Conservation (phyloP, 352 stramenopile species). For the Globisporangium ultimum region DNA sequence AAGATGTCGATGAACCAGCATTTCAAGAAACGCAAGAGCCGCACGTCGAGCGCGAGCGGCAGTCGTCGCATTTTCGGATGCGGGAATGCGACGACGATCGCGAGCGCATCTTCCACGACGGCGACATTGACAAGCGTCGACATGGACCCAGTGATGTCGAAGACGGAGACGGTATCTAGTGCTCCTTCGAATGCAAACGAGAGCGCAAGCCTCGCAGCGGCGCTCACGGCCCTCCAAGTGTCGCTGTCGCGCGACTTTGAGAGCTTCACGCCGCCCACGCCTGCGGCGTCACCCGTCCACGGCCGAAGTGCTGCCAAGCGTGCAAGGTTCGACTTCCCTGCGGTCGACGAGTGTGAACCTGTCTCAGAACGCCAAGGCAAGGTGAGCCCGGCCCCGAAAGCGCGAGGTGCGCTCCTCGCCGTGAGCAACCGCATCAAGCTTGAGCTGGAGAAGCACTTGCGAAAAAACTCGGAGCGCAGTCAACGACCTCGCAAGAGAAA, state of each 20-base stretch:
- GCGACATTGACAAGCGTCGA: neutral
- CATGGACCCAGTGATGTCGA: constrained; percentile 2
- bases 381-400: constrained; percentile 32
- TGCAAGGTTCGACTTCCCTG: constrained; percentile 48
- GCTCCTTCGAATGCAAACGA: constrained; percentile 18
- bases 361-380: constrained; percentile 21
- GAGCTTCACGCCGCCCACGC: constrained; percentile 67
- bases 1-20: constrained; percentile 57
- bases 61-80: constrained; percentile 1
- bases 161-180: neutral
- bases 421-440: constrained; percentile 73
- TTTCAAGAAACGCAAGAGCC: constrained; percentile 71
- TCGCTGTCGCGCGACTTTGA: constrained; percentile 73
- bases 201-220: constrained; percentile 46
- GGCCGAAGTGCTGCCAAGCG: constrained; percentile 44
- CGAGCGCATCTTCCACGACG: neutral
- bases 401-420: constrained; percentile 51
- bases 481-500: constrained; percentile 51
- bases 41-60: constrained; percentile 23
- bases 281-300: constrained; percentile 60
- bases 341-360: constrained; percentile 22
- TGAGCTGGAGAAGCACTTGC: constrained; percentile 62
- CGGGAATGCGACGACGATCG: neutral
- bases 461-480: constrained; percentile 41
- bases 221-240: constrained; percentile 67